Base-by-base conservation (phyloP, 169 alveolate genomes). In the Plasmodium yoelii region DNA sequence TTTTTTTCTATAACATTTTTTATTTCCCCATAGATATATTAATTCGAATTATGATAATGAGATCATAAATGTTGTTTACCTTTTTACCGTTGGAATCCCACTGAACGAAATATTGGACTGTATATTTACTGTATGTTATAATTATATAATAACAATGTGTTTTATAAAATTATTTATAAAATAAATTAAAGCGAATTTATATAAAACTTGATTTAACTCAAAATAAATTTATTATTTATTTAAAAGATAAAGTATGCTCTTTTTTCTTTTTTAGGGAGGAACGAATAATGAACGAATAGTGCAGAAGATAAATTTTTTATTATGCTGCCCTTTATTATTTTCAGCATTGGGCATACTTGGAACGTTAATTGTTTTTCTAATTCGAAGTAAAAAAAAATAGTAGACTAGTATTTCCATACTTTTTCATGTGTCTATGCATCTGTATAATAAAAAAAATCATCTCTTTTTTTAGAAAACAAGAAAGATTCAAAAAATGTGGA, bases 81-180 rank as follows among this genome's bases (percentile, higher is more conserved):
- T 67, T 18, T 80, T 80, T 57, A 67, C 82, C 7, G 18, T 67
- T 10, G 90, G 90, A 6, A 59, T 80, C 28, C 90, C 90, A 5
- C 49, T 80, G 34, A 80, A 80, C 15, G 90, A 80, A 80, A 26
- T 80, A 42, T 49, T 80, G 22, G 90, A 80, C 19, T 80, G 90
- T 44, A 12, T 80, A 53, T 65, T 80, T 60, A 19, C 34, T 24
- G 90, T 80, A 80, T 65, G 44, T 18, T 5, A 42, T 24, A 5
- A 46, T 59, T 42, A 10, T 18, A 42, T 68, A 47, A 46, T 68
- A 19, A 0, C 24, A 56, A 47, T 57, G 22, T n/a, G 22, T 22
- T 28, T 5, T 56, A 34, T 9, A 73, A 55, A 34, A 47, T 13
- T 18, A 49, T n/a, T 19, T 39, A 5, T 39, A 39, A 51, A 42